phyloP scores from a whole-genome alignment of 192 early-diverging fungal genomes.

The Dissophora globulifera region DNA sequence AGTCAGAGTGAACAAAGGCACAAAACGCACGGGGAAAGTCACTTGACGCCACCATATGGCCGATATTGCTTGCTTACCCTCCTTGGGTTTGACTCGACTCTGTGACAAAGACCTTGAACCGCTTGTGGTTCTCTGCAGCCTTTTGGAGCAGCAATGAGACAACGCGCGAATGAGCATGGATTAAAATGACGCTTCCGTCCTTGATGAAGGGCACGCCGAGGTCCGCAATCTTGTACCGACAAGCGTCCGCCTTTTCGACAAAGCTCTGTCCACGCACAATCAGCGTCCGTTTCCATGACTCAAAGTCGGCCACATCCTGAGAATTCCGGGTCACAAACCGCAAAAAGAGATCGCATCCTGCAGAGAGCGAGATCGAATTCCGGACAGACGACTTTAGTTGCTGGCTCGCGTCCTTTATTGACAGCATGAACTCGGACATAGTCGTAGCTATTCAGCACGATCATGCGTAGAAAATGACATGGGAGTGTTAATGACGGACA shows the following conservation, averaged over 20 bases:
- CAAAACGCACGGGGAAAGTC: too few species aligned
- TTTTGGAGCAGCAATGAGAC: conserved; percentile 86
- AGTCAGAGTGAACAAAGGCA: conserved; percentile 31
- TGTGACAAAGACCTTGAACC: conserved; percentile 94
- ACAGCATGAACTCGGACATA: conserved; percentile 88
- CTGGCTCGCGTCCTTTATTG: conserved; percentile 72
- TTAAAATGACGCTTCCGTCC: conserved; percentile 81
- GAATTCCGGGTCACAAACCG: conserved; percentile 71
- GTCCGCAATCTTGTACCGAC: conserved; percentile 82
- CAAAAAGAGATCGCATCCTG: conserved; percentile 89
- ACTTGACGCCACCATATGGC: conserved; percentile 1
- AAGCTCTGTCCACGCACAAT: conserved; percentile 77
- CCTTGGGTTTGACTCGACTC: conserved; percentile 83
- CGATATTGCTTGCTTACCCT: conserved; percentile 58
- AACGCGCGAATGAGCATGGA: conserved; percentile 96
- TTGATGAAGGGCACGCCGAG: conserved; percentile 83
- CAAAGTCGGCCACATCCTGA: conserved; percentile 76
- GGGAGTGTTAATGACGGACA: too few species aligned
- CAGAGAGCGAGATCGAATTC: conserved; percentile 84
- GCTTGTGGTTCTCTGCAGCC: conserved; percentile 80
- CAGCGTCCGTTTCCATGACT: conserved; percentile 74
- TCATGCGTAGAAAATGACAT: too few species aligned
- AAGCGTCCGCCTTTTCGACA: conserved; percentile 75
- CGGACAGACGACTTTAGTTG: conserved; percentile 73
- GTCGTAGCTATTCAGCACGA: conserved; percentile 87